Percentiles rank a stretch among this genome's conserved stretches.
Conservation (phyloP, 306 rosid species). For the Sicyos baderoa region DNA sequence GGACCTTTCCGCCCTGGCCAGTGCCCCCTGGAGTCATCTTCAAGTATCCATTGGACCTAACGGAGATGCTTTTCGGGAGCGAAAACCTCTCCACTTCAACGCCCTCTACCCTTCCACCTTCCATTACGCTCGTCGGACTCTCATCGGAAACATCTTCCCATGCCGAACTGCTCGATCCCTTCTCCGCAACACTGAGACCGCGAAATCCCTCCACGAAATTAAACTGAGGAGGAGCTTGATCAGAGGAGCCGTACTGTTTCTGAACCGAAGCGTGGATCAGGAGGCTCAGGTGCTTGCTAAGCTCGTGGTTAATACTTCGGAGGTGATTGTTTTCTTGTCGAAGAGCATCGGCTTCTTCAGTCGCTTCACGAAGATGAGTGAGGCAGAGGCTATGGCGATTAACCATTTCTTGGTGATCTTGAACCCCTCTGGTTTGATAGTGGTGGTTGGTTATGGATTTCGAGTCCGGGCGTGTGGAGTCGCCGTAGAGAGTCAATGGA, state of each 20-base stretch:
- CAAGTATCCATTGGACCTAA: constrained; percentile 75
- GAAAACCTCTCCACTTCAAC: constrained; percentile 52
- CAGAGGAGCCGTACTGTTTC: constrained; percentile 27
- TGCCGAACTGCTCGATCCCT: constrained; percentile 20
- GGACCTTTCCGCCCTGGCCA: constrained; percentile 39
- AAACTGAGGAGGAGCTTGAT: constrained; percentile 24
- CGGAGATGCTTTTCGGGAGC: constrained; percentile 90
- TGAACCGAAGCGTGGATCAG: constrained; percentile 47
- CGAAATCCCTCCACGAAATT: constrained; percentile 19
- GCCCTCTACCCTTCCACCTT: constrained; percentile 32
- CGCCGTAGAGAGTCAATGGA: constrained; percentile 20
- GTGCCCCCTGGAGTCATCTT: constrained; percentile 35
- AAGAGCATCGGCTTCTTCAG: constrained; percentile 64
- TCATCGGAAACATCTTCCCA: constrained; percentile 36
- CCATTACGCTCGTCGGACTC: constrained; percentile 63
- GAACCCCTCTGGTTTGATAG: constrained; percentile 37
- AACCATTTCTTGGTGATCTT: constrained; percentile 84
- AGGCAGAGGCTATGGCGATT: constrained; percentile 78
- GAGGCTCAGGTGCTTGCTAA: constrained; percentile 56
- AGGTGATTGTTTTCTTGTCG: constrained; percentile 61
- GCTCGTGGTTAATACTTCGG: constrained; percentile 52
- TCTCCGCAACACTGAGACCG: constrained; percentile 11
- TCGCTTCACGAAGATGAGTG: constrained; percentile 51
- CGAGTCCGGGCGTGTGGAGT: constrained; percentile 11
- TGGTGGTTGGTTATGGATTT: constrained; percentile 15